Evolutionary conservation across 208 protist genomes (phyloP).

Genomic region (Leishmania aethiopica): DNA sequence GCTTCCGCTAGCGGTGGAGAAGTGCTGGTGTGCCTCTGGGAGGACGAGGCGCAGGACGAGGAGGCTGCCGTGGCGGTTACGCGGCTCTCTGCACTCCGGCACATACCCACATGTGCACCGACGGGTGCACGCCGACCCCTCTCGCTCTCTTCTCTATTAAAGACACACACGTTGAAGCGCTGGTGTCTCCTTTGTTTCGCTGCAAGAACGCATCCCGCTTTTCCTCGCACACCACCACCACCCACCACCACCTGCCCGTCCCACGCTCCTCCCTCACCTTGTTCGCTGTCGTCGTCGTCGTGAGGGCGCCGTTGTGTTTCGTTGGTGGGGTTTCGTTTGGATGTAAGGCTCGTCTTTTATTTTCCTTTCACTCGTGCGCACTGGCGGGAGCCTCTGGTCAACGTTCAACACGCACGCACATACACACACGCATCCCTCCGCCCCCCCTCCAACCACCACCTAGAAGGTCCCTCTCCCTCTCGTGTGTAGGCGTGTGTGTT

Average conservation of each 20-base stretch:
- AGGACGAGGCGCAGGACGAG: not conserved
- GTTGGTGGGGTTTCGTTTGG: not conserved
- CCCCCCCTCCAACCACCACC: not conserved
- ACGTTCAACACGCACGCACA: not conserved
- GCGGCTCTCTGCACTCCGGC: not conserved
- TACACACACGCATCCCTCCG: too few species aligned
- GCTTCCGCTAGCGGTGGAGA: not conserved
- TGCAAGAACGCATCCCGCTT: too few species aligned
- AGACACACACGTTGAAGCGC: too few species aligned
- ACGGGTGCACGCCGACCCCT: not conserved
- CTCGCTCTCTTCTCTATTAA: conserved; percentile 2
- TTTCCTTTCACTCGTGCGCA: not conserved
- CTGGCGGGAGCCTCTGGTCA: not conserved
- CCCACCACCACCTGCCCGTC: too few species aligned
- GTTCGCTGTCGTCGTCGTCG: not conserved
- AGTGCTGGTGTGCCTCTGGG: not conserved
- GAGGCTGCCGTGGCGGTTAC: not conserved
- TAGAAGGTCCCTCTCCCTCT: not conserved
- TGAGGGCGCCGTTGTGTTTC: not conserved
- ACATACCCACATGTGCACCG: not conserved
- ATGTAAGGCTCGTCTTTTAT: not conserved
- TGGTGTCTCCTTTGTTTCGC: too few species aligned
- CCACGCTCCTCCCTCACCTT: not conserved
- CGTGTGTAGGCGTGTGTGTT: not conserved
- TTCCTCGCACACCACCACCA: not conserved